Evolutionary conservation across 2,329 filamentous ascomycete species (phyloP).

Genomic region (Pseudogymnoascus destructans): DNA sequence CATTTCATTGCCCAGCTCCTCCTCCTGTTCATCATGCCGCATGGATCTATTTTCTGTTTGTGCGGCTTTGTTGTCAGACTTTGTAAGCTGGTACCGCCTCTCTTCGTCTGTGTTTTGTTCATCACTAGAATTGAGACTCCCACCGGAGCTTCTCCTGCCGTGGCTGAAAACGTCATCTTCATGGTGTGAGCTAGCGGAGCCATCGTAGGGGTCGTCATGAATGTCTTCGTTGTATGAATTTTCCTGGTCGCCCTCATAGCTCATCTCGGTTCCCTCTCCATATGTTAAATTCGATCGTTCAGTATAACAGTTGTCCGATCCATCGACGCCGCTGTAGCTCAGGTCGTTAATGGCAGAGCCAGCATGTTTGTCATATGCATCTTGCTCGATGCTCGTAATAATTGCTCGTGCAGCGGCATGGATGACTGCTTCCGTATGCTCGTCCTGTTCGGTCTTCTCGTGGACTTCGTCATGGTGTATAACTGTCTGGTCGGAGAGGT

Average conservation of each 20-base stretch:
- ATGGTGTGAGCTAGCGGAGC: slow-evolving; percentile 14
- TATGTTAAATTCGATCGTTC: slow-evolving; percentile 22
- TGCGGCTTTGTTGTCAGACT: slow-evolving; percentile 9
- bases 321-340: slow-evolving; percentile 23
- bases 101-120: slow-evolving; percentile 19
- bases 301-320: slow-evolving; percentile 10
- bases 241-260: slow-evolving; percentile 14
- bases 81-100: not conserved
- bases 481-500: slow-evolving; percentile 17
- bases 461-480: slow-evolving; percentile 15
- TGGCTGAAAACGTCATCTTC: slow-evolving; percentile 27
- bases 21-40: slow-evolving; percentile 36
- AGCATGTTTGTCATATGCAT: slow-evolving; percentile 23
- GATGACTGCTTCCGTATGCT: slow-evolving; percentile 37
- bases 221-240: slow-evolving; percentile 16
- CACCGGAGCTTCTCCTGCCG: slow-evolving; percentile 15
- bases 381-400: slow-evolving; percentile 34
- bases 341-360: slow-evolving; percentile 26
- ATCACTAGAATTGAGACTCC: slow-evolving; percentile 21
- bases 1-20: slow-evolving; percentile 12
- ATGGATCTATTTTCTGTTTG: slow-evolving; percentile 27
- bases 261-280: slow-evolving; percentile 18
- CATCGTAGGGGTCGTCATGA: slow-evolving; percentile 24
- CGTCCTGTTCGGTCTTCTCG: slow-evolving; percentile 18
- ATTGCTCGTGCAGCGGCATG: slow-evolving; percentile 40